phyloP scores from a whole-genome alignment of 2,329 filamentous ascomycete genomes.

The Colletotrichum liaoningense region DNA sequence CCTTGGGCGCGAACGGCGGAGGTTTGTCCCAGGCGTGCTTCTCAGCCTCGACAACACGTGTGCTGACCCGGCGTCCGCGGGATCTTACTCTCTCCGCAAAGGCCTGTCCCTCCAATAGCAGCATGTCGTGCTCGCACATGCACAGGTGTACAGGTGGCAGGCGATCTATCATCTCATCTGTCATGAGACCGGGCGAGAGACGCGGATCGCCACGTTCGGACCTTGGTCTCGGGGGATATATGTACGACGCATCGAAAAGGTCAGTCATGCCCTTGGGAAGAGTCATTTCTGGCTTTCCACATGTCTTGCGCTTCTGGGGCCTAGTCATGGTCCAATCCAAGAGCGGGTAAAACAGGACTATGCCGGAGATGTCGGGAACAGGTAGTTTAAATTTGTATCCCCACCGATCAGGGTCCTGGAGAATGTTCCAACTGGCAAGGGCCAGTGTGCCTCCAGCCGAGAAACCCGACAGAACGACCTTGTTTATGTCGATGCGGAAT shows the following conservation, averaged over 20 bases:
- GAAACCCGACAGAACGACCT: slow-evolving; percentile 72
- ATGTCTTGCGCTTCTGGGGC: slow-evolving; percentile 65
- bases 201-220: slow-evolving; percentile 62
- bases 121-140: slow-evolving; percentile 74
- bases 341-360: slow-evolving; percentile 71
- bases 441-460: slow-evolving; percentile 71
- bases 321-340: slow-evolving; percentile 71
- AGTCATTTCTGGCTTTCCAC: slow-evolving; percentile 66
- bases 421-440: slow-evolving; percentile 58
- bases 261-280: slow-evolving; percentile 68
- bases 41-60: slow-evolving; percentile 58
- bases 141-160: slow-evolving; percentile 67
- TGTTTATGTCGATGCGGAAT: slow-evolving; percentile 66
- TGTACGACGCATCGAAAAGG: slow-evolving; percentile 72
- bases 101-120: slow-evolving; percentile 68
- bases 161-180: slow-evolving; percentile 62
- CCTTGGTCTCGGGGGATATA: slow-evolving; percentile 62
- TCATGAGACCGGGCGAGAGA: slow-evolving; percentile 68
- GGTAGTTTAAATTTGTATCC: slow-evolving; percentile 51
- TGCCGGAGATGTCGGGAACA: slow-evolving; percentile 60
- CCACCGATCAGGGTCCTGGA: slow-evolving; percentile 56
- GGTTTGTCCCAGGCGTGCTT: slow-evolving; percentile 63
- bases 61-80: slow-evolving; percentile 40
- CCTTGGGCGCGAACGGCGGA: slow-evolving; percentile 55
- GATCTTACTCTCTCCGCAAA: slow-evolving; percentile 69